These are phyloP conservation scores for Platanthera zijinensis DNA, from an alignment of 106 monocot genomes.

Conservation along the genomic window DNA sequence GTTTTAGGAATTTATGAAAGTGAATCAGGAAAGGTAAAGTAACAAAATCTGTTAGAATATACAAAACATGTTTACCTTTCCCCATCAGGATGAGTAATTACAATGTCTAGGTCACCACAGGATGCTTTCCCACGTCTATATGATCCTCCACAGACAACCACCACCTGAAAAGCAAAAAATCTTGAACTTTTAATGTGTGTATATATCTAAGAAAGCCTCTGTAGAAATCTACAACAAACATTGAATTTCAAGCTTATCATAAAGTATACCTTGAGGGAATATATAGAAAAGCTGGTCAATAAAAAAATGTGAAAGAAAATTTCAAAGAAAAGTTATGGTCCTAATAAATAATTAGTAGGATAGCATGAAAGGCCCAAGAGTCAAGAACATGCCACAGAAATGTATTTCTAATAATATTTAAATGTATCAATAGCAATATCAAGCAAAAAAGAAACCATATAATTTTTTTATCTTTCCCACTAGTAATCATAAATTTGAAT, in stretches of 20 bases:
- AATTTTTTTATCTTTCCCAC: background rate
- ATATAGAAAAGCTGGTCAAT: background rate
- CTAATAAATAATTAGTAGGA: background rate
- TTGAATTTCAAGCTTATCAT: background rate
- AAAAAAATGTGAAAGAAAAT: background rate
- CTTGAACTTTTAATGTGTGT: background rate
- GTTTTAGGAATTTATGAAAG: background rate
- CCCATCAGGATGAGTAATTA: conserved; percentile 96
- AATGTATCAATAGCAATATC: background rate
- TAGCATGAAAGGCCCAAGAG: background rate
- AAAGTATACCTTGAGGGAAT: background rate
- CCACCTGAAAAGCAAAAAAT: conserved; percentile 43
- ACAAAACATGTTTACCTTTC: conserved; percentile 36
- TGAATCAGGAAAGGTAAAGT: background rate
- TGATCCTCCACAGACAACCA: conserved; percentile 85
- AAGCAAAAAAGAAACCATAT: background rate
- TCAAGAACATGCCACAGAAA: background rate
- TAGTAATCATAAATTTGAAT: background rate
- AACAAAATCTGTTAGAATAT: background rate
- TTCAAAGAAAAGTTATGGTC: background rate
- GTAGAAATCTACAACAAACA: background rate
- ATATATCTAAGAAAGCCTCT: background rate
- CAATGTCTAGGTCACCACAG: conserved; percentile 86
- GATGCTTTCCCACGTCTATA: conserved; percentile 91
- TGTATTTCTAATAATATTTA: background rate